Evolutionary conservation across 2,329 filamentous ascomycete genomes (phyloP).

Genomic region (Myriosclerotinia scirpicola): DNA sequence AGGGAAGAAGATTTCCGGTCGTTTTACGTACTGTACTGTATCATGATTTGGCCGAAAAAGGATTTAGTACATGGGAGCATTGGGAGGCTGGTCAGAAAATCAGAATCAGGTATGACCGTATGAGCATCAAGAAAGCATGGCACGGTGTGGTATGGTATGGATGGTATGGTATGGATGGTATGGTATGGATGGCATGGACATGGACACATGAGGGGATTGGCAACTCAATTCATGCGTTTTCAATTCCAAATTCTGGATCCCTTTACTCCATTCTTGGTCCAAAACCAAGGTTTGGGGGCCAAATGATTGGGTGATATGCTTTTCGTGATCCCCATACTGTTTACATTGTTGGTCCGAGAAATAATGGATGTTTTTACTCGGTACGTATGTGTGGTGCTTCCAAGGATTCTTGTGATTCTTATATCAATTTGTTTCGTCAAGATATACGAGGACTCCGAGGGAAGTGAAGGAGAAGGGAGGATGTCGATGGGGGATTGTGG

Average conservation of each 20-base stretch:
- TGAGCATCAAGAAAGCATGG: slow-evolving; percentile 3
- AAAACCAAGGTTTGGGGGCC: slow-evolving; percentile 4
- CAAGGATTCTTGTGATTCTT: slow-evolving; percentile 12
- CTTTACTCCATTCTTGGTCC: slow-evolving; percentile 1
- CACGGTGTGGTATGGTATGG: neutral
- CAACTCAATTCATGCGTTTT: slow-evolving; percentile 15
- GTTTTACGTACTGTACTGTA: slow-evolving; percentile 20
- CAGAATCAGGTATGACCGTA: neutral
- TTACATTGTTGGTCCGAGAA: slow-evolving; percentile 5
- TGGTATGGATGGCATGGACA: neutral
- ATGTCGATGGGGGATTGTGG: neutral
- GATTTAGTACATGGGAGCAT: slow-evolving; percentile 8
- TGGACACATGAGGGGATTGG: slow-evolving; percentile 5
- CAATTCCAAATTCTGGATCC: slow-evolving; percentile 6
- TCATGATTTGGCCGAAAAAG: slow-evolving; percentile 22
- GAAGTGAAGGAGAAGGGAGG: neutral
- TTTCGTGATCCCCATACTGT: slow-evolving; percentile 9
- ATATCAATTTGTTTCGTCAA: slow-evolving; percentile 15
- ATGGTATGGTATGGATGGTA: neutral
- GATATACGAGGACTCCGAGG: slow-evolving; percentile 16
- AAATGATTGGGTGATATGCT: slow-evolving; percentile 15
- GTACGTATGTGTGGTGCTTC: slow-evolving; percentile 2
- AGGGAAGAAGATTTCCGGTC: slow-evolving; percentile 13
- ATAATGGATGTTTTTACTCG: too few relatives aligned
- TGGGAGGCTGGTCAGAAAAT: slow-evolving; percentile 11